phyloP scores from a whole-genome alignment of 2,329 filamentous ascomycete genomes.

The Neonectria sp. region DNA sequence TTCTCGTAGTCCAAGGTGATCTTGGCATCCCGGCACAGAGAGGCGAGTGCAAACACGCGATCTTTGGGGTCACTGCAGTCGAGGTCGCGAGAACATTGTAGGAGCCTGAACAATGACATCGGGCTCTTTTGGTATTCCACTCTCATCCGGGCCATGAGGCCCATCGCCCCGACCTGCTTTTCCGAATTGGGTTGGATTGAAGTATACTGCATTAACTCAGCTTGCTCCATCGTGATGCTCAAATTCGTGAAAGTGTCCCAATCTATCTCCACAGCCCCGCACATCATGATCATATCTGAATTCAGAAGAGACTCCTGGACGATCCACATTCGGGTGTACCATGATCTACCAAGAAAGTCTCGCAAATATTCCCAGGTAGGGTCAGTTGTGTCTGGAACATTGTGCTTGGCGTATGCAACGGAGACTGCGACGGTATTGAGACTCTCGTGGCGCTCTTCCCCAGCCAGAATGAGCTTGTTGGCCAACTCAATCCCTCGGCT shows the following conservation, averaged over 20 bases:
- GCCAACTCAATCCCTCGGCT: constrained; percentile 12
- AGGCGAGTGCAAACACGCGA: constrained; percentile 19
- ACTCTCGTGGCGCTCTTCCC: constrained; percentile 5
- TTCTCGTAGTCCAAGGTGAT: constrained; percentile 15
- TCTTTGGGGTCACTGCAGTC: constrained; percentile 20
- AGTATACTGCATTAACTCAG: constrained; percentile 5
- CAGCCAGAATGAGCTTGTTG: constrained; percentile 10
- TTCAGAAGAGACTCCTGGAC: constrained; percentile 22
- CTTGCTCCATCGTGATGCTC: constrained; percentile 2
- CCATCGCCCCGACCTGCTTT: background rate
- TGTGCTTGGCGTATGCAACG: background rate
- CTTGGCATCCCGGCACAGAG: constrained; percentile 8
- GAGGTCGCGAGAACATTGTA: constrained; percentile 13
- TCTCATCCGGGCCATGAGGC: constrained; percentile 7
- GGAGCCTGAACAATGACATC: background rate
- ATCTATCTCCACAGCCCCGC: constrained; percentile 4
- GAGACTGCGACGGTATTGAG: background rate
- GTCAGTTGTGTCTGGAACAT: constrained; percentile 1
- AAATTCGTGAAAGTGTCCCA: constrained; percentile 13
- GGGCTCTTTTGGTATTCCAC: background rate
- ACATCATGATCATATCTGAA: constrained; percentile 24
- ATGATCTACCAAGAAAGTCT: constrained; percentile 15
- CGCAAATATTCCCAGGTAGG: constrained; percentile 9
- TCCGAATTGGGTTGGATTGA: constrained; percentile 4
- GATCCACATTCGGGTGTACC: constrained; percentile 24